Evolutionary conservation across 805 yeast genomes (phyloP), one percentile per base, ranked within the genome.

Genomic region (Lipomyces sp.): DNA sequence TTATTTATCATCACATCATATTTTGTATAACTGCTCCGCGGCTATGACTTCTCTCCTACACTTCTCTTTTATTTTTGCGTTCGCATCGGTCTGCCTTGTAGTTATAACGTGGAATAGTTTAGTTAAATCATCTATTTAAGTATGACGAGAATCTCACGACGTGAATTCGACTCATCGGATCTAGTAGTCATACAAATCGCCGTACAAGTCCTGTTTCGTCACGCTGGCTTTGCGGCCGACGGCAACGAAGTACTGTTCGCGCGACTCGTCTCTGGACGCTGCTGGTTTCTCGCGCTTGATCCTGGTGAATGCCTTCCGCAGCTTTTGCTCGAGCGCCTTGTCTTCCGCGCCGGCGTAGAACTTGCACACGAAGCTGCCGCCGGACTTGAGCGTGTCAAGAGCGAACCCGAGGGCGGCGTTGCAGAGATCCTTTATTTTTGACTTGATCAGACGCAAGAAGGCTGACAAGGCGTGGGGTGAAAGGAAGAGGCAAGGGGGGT

Each of bases 351-450:
- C 98, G 0, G 90, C 78, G 66, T 79, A 90, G 60, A 82, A 84
- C 68, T 93, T 93, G 73, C 95, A 84, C 13, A 88, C 83, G 62
- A 87, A 78, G 10, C 71, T 62, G 0, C 98, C 98, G 24, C 79
- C 78, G 3, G 81, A 79, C 54, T 74, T 80, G 24, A 93, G 68
- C n/a, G 86, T 68, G 54, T 81, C 84, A 46, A 83, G 74, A 1
- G 95, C 83, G 43, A 90, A 75, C 5, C 86, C 74, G 45, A 93
- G 67, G 0, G 95, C 96, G 0, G 96, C 96, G 61, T 87, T 93
- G 67, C 97, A 91, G 26, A 91, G 71, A 63, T 90, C 90, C 86
- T 71, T 26, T 18, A 14, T 22, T 16, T 26, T 3, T 11, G 14
- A 13, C 24, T 14, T 29, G 18, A 23, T 42, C 52, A 45, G 36